Percentiles rank a stretch among this genome's conserved stretches.
Evolutionary conservation across 2,329 filamentous ascomycete species (phyloP).

Genomic region (Akanthomyces uredinophilus): DNA sequence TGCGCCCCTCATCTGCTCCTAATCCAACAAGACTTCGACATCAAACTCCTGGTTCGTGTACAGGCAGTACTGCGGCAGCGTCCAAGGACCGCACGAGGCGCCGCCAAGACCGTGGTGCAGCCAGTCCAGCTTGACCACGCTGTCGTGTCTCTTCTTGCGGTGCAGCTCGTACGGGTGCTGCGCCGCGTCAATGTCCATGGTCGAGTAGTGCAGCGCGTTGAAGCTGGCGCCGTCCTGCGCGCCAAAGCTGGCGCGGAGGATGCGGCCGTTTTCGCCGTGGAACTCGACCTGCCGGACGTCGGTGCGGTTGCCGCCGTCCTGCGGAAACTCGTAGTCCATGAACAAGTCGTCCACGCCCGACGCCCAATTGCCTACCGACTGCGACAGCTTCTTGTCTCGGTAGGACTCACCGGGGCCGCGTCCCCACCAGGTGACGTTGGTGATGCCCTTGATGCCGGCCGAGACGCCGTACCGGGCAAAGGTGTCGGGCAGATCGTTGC

Average conservation of each 20-base stretch:
- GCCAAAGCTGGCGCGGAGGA: conserved; percentile 42
- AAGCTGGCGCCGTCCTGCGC: conserved; percentile 49
- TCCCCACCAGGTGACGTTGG: conserved; percentile 57
- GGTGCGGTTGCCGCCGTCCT: conserved; percentile 61
- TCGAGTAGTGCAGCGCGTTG: conserved; percentile 50
- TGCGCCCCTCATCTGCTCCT: not conserved
- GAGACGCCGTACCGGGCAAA: conserved; percentile 60
- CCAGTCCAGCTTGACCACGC: conserved; percentile 55
- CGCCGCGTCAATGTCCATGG: conserved; percentile 47
- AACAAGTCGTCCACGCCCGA: conserved; percentile 46
- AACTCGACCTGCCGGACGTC: conserved; percentile 58
- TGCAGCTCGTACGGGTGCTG: conserved; percentile 58
- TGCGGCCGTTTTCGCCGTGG: conserved; percentile 25
- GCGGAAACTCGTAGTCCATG: conserved; percentile 61
- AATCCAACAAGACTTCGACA: conserved; percentile 41
- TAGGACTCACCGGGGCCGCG: conserved; percentile 63
- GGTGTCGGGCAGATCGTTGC: conserved; percentile 46
- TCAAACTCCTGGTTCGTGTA: conserved; percentile 37
- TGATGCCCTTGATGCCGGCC: conserved; percentile 36
- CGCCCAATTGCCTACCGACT: conserved; percentile 50
- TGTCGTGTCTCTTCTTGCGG: conserved; percentile 42
- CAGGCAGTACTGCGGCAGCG: conserved; percentile 43
- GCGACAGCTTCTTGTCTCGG: conserved; percentile 58
- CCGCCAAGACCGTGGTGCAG: conserved; percentile 59
- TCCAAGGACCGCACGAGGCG: conserved; percentile 56